These are phyloP conservation scores for Dovyalis caffra DNA, from an alignment of 345 rosid genomes.

Conservation along the genomic window DNA sequence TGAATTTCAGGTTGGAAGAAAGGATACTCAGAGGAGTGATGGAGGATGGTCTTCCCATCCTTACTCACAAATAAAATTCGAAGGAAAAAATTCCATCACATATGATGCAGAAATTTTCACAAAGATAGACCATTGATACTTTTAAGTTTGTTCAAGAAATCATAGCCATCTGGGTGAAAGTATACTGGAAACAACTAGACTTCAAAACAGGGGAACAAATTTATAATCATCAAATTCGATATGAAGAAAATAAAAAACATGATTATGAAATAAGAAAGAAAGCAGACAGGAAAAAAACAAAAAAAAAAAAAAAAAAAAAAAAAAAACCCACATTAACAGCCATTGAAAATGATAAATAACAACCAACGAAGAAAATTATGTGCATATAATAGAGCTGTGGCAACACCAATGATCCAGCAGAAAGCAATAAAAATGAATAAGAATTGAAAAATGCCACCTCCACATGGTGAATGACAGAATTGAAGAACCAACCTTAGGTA, in stretches of 20 bases:
- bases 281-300: background rate
- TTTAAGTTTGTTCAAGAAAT: background rate
- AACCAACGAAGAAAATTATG: background rate
- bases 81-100: background rate
- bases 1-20: background rate
- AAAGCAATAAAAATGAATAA: background rate
- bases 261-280: background rate
- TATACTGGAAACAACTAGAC: background rate
- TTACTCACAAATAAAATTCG: background rate
- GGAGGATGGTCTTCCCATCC: background rate
- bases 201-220: background rate
- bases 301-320: too few relatives aligned
- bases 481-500: constrained; percentile 61
- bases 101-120: background rate
- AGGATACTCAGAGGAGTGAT: background rate
- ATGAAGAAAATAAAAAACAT: background rate
- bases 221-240: background rate
- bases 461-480: background rate
- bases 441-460: background rate
- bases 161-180: background rate
- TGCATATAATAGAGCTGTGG: background rate
- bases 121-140: background rate
- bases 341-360: background rate
- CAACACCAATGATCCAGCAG: background rate
- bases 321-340: background rate